Evolutionary conservation across 345 rosid species (phyloP), one percentile per base, ranked within the genome.

Genomic region (Excoecaria agallocha): DNA sequence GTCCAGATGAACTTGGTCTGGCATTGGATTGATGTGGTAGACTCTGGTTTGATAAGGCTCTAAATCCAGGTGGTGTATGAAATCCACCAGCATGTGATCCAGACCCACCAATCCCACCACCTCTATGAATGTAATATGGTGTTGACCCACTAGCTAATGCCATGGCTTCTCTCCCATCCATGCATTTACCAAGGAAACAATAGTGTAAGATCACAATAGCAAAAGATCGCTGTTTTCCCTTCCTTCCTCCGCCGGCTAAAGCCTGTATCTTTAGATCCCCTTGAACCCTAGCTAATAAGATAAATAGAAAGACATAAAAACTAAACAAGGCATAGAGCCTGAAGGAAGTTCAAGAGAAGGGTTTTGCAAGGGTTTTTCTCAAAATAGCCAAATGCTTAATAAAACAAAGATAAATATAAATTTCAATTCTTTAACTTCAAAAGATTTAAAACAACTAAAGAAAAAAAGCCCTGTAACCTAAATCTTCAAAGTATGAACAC

Each of bases 131-230:
- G 90, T 89, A 91, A 75, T 86, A 94, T 37, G 87, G 93, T 77
- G 92, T 48, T 78, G 94, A 89, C 41, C 91, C 89, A 74, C 93
- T 87, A 74, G 98, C 86, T 71, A 91, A 84, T 81, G 91, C 76
- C 91, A 91, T 91, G 66, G 91, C 98, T 86, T 93, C 99, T 86
- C 93, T 87, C 61, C 95, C 95, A 85, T 93, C 99, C 99, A 96
- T 96, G 89, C 96, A 96, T 91, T 85, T 85, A 95, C 90, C 65
- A 39, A 43, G 46, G 46, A 39, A 43, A 48, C 46, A 71, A 56
- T 43, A 30, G 74, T 69, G 22, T 55, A 73, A 56, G 66, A 39
- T 73, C 77, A 77, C 75, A 62, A 50, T 19, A 51, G 41, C 11
- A 64, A 24, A 71, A 70, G 67, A 55, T 75, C 60, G 13, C 62